Conservation (phyloP, 2,329 filamentous ascomycete species). For the Fusarium redolens region DNA sequence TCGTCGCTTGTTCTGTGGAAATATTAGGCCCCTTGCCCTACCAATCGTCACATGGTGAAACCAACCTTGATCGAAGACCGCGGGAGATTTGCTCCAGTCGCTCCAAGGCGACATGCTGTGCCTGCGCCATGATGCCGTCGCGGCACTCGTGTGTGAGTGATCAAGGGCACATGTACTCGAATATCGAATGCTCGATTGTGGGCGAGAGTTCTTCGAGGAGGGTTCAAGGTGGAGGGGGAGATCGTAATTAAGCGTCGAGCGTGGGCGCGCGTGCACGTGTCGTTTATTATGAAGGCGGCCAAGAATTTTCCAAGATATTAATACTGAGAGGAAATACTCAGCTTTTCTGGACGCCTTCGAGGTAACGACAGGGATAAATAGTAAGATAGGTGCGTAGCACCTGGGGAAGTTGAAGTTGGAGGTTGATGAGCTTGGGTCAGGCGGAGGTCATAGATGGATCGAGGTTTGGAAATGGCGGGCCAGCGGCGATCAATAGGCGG, state of each 20-base stretch:
- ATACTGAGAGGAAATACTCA: no score
- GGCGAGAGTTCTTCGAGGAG: conserved; percentile 6
- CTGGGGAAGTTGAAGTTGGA: no score
- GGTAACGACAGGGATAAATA: no score
- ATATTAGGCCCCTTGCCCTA: conserved; percentile 27
- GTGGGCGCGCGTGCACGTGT: conserved; percentile 31
- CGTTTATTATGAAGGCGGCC: no score
- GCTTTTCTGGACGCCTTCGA: no score
- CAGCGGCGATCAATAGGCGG: no score
- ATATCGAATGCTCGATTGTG: conserved; percentile 5
- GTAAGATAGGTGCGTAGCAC: no score
- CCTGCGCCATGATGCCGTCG: conserved; percentile 54
- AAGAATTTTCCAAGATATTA: no score
- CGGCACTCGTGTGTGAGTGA: conserved; percentile 36
- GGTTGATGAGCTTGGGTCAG: no score
- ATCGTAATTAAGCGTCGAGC: conserved; percentile 19
- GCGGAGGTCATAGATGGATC: no score
- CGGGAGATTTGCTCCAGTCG: conserved; percentile 65
- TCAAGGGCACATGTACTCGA: conserved; percentile 47
- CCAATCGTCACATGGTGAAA: neutral
- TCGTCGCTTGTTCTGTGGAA: conserved; percentile 57
- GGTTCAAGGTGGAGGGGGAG: conserved; percentile 14
- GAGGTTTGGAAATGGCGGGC: no score
- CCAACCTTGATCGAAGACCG: conserved; percentile 67
- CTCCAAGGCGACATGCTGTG: conserved; percentile 65